phyloP scores from a whole-genome alignment of 1,284 basidiomycete genomes.

The Ceratobasidium sp. region DNA sequence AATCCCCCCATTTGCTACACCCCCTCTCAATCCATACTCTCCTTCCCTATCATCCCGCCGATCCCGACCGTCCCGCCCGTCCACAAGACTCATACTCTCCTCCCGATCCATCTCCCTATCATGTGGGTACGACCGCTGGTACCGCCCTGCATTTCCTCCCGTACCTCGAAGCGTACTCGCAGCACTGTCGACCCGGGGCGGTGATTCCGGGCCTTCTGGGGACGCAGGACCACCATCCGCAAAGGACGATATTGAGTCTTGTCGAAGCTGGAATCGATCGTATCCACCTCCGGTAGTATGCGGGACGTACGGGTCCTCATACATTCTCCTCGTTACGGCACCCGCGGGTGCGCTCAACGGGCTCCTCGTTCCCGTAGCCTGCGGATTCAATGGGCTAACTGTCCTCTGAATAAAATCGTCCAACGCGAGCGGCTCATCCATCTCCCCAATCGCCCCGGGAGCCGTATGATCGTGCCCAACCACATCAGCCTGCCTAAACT shows the following conservation, averaged over 20 bases:
- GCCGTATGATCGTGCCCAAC: constrained; percentile 53
- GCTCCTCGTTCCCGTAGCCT: neutral
- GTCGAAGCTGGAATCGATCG: constrained; percentile 8
- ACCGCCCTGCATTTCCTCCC: constrained; percentile 46
- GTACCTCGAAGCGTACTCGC: constrained; percentile 46
- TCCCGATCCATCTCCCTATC: constrained; percentile 55
- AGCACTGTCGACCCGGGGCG: constrained; percentile 24
- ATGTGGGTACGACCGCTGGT: constrained; percentile 54
- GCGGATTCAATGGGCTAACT: neutral
- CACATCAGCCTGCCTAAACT: constrained; percentile 75
- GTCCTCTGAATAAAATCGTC: constrained; percentile 33
- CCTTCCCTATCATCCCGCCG: neutral
- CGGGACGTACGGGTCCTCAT: constrained; percentile 53
- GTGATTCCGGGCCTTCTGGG: constrained; percentile 47
- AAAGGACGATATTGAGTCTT: constrained; percentile 28
- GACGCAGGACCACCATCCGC: constrained; percentile 39
- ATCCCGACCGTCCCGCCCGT: constrained; percentile 47
- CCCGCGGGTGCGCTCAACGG: constrained; percentile 2
- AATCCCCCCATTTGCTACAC: constrained; percentile 39
- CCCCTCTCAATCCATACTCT: constrained; percentile 13
- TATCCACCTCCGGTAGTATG: constrained; percentile 49
- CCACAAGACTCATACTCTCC: constrained; percentile 57
- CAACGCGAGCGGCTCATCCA: constrained; percentile 10
- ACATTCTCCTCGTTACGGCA: constrained; percentile 45
- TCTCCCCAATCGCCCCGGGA: neutral